Evolutionary conservation across 495 filamentous ascomycete species (phyloP), one percentile per base, ranked within the genome.

Genomic region (Hypoxylon fragiforme): DNA sequence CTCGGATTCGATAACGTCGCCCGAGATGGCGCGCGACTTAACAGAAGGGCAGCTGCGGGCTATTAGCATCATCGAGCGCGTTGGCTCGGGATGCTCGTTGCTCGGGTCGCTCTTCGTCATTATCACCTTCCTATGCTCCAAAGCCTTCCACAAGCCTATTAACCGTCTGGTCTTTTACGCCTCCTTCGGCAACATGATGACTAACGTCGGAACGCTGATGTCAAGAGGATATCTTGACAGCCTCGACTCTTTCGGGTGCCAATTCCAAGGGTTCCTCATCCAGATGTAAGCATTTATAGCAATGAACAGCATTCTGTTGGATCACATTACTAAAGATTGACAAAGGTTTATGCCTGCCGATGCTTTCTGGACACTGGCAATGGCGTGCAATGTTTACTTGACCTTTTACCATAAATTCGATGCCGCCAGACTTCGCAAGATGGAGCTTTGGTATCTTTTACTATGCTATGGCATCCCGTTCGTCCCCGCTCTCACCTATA

Each of bases 361-460:
- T 72, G 86, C 89, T 2, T 74, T 85, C 34, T 91, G 87, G 88
- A 86, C 86, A 1, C 75, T 92, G 37, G 86, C 86, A 40, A 96
- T 96, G 91, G 89, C 90, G 2, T 76, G 87, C 50, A 96, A 95
- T 62, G 90, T 96, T 53, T 90, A 89, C 63, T 73, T 95, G 14
- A 92, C 89, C 12, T 91, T 96, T 60, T 94, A 92, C 68, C 79
- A 78, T 58, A 85, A 85, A 53, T 92, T 85, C 63, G 81, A 85
- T 41, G 83, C 86, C 0, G 71, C 80, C 1, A 78, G 83, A 46
- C 78, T 96, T 40, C 82, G 84, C 2, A 74, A 65, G 12, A 76
- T 92, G 54, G 91, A 96, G 63, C 80, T 83, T 56, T 83, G 78
- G 45, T 95, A 96, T 54, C 62, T 90, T 1, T 12, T 86, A 6